Percentiles rank a stretch among this genome's conserved stretches.
Conservation (phyloP, 345 rosid genomes). For the Linum trigynum region DNA sequence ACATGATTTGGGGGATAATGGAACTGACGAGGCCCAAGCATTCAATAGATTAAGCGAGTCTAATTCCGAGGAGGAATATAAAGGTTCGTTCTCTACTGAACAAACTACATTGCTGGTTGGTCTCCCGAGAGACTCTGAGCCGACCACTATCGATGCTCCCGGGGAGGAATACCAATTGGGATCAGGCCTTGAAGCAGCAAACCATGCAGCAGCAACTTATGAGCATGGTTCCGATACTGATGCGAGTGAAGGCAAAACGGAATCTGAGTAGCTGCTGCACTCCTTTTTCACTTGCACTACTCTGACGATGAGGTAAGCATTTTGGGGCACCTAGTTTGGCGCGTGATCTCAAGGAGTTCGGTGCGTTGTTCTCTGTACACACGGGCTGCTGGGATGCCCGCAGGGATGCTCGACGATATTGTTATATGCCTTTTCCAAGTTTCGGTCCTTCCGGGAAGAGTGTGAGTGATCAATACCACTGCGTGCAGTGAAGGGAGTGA, state of each 20-base stretch:
- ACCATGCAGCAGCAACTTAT: neutral
- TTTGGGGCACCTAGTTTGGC: neutral
- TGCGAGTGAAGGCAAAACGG: neutral
- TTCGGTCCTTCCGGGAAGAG: neutral
- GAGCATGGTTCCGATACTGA: neutral
- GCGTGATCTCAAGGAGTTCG: neutral
- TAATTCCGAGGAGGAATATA: neutral
- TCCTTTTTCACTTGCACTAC: neutral
- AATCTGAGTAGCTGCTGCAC: neutral
- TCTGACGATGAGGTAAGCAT: neutral
- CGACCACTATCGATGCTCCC: neutral
- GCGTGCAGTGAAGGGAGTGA: too few species aligned
- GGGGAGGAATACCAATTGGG: neutral
- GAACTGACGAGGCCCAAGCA: neutral
- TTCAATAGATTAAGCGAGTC: neutral
- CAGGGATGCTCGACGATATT: neutral
- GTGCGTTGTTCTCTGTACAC: neutral
- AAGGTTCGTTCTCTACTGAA: neutral
- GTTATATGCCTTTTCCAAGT: neutral
- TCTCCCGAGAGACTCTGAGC: neutral
- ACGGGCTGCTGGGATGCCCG: neutral
- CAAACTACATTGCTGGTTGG: neutral
- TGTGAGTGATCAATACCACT: neutral
- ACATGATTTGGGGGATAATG: slow-evolving; percentile 1
- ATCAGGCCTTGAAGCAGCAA: neutral